A percentile compares a stretch with the other conserved stretches of the same genome.
Conservation (phyloP, 2,329 filamentous ascomycete genomes). For the Biscogniauxia mediterranea region DNA sequence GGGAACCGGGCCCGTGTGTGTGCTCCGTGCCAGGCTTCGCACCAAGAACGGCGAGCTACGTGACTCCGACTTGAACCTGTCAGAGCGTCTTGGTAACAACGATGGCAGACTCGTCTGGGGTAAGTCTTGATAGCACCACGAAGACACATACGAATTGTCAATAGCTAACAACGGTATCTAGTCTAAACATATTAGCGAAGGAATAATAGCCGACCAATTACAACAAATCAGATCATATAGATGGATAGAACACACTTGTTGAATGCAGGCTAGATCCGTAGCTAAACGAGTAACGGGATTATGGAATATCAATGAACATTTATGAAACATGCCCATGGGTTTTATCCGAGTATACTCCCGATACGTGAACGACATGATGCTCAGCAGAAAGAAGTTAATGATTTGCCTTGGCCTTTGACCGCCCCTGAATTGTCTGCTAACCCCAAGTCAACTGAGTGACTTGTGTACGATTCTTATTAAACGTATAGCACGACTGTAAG, state of each 20-base stretch:
- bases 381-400: not conserved
- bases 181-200: not conserved
- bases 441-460: not conserved
- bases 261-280: not conserved
- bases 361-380: not conserved
- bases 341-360: too few species aligned
- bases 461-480: not conserved
- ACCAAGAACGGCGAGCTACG: conserved; percentile 41
- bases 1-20: conserved; percentile 46
- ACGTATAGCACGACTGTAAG: not conserved
- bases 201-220: not conserved
- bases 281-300: not conserved
- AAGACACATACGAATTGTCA: not conserved
- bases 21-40: conserved; percentile 51
- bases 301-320: not conserved
- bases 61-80: conserved; percentile 51
- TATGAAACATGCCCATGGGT: not conserved
- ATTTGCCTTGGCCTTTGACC: not conserved
- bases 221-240: not conserved
- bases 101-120: conserved; percentile 41
- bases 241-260: not conserved
- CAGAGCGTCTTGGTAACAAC: conserved; percentile 53
- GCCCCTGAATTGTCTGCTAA: not conserved
- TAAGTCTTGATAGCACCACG: not conserved
- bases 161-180: not conserved